These are phyloP conservation scores for Calonectria henricotiae DNA, from an alignment of 2,329 filamentous ascomycete species.

Conservation along the genomic window DNA sequence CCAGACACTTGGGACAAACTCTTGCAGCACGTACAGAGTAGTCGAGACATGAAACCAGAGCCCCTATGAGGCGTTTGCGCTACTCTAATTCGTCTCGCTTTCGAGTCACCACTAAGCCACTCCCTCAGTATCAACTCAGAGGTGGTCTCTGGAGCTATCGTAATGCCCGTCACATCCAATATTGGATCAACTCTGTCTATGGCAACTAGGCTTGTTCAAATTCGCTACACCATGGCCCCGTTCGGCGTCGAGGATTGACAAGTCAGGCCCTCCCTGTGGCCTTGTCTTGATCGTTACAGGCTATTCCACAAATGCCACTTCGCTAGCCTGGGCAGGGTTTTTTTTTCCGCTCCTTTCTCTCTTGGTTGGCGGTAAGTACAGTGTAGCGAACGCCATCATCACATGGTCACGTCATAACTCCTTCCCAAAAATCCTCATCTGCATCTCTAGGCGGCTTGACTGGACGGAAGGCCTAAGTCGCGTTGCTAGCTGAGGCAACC, in stretches of 20 bases:
- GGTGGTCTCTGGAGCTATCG: background rate
- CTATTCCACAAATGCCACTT: slow-evolving; percentile 6
- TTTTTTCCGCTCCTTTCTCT: background rate
- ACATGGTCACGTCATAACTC: slow-evolving; percentile 14
- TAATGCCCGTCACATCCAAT: background rate
- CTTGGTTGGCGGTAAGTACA: background rate
- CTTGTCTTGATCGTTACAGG: slow-evolving; percentile 7
- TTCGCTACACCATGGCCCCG: slow-evolving; percentile 14
- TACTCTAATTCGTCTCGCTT: slow-evolving; percentile 5
- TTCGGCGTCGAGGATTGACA: slow-evolving; percentile 30
- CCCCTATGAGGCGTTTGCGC: background rate
- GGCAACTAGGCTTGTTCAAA: slow-evolving; percentile 22
- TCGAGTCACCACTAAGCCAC: slow-evolving; percentile 11
- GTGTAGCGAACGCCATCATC: slow-evolving; percentile 17
- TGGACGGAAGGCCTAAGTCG: background rate
- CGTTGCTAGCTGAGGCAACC: slow-evolving; percentile 13
- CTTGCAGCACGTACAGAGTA: background rate
- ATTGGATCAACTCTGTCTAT: background rate
- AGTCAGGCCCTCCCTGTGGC: slow-evolving; percentile 26
- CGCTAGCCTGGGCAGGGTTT: background rate
- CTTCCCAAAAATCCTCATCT: slow-evolving; percentile 1
- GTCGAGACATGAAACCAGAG: slow-evolving; percentile 29
- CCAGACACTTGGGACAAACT: slow-evolving; percentile 12
- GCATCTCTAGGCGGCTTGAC: slow-evolving; percentile 10
- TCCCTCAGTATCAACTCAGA: background rate